These are phyloP conservation scores for Colletotrichum orchidophilum DNA, from an alignment of 2,329 filamentous ascomycete species.

Conservation along the genomic window DNA sequence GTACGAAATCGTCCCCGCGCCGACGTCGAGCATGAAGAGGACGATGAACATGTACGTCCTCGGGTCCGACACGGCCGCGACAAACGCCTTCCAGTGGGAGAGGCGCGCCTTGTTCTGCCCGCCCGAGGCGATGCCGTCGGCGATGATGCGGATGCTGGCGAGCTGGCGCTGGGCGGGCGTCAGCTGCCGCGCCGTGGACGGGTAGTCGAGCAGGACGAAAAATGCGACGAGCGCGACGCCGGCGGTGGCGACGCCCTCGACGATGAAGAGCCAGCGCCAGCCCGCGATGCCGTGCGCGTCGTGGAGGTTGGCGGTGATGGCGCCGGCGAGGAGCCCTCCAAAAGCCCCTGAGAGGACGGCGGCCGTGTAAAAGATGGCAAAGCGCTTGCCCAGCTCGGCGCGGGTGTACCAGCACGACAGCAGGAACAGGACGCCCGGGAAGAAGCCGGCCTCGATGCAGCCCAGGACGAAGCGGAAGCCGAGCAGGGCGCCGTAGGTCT, in stretches of 20 bases:
- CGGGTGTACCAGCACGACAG: constrained; percentile 66
- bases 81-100: constrained; percentile 40
- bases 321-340: constrained; percentile 59
- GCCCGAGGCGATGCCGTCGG: constrained; percentile 49
- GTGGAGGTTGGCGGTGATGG: constrained; percentile 54
- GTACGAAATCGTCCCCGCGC: constrained; percentile 60
- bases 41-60: constrained; percentile 58
- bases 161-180: constrained; percentile 68
- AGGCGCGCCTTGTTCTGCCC: constrained; percentile 38
- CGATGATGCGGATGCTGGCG: constrained; percentile 57
- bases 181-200: constrained; percentile 68
- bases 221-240: constrained; percentile 69
- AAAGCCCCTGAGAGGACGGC: constrained; percentile 64
- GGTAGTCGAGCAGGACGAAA: constrained; percentile 77
- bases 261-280: constrained; percentile 64
- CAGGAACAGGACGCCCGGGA: constrained; percentile 60
- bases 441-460: constrained; percentile 60
- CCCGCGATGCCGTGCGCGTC: constrained; percentile 56
- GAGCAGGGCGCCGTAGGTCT: constrained; percentile 57
- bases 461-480: constrained; percentile 57
- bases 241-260: constrained; percentile 72
- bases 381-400: constrained; percentile 53
- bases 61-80: constrained; percentile 53
- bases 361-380: constrained; percentile 66
- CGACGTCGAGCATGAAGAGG: constrained; percentile 57